Conservation (phyloP, 129 eudicot species). For the Saussurea involucrata region DNA sequence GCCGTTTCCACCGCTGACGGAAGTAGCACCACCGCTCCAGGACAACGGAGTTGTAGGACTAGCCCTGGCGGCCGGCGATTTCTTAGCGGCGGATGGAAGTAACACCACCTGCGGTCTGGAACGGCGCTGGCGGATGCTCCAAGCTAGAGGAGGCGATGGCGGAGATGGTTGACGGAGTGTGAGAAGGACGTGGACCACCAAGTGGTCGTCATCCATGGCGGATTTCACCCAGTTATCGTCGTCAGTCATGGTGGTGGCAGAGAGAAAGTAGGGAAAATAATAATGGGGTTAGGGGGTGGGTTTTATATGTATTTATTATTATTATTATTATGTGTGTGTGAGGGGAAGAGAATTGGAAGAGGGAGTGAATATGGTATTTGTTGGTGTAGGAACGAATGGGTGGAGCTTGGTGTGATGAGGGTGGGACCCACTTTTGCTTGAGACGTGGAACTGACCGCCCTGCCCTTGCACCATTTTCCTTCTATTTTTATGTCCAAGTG, state of each 20-base stretch:
- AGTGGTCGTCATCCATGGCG: constrained; percentile 29
- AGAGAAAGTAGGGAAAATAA: constrained; percentile 31
- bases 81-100: constrained; percentile 4
- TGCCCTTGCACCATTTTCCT: neutral
- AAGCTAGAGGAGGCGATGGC: constrained; percentile 25
- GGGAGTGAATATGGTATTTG: constrained; percentile 1
- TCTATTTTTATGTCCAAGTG: neutral
- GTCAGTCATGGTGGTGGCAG: constrained; percentile 36
- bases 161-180: constrained; percentile 32
- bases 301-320: constrained; percentile 22
- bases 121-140: constrained; percentile 62
- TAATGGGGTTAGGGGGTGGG: constrained; percentile 30
- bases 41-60: constrained; percentile 77
- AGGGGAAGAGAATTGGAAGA: neutral
- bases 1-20: constrained; percentile 38
- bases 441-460: constrained; percentile 34
- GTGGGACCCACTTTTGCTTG: constrained; percentile 12
- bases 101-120: constrained; percentile 27
- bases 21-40: constrained; percentile 55
- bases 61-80: constrained; percentile 26
- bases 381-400: constrained; percentile 22
- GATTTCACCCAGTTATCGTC: constrained; percentile 49
- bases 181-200: constrained; percentile 45
- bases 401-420: constrained; percentile 33
- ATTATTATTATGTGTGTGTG: neutral